Base-by-base conservation (phyloP, 805 yeast species). In the Cyberlindnera mississippiensis region DNA sequence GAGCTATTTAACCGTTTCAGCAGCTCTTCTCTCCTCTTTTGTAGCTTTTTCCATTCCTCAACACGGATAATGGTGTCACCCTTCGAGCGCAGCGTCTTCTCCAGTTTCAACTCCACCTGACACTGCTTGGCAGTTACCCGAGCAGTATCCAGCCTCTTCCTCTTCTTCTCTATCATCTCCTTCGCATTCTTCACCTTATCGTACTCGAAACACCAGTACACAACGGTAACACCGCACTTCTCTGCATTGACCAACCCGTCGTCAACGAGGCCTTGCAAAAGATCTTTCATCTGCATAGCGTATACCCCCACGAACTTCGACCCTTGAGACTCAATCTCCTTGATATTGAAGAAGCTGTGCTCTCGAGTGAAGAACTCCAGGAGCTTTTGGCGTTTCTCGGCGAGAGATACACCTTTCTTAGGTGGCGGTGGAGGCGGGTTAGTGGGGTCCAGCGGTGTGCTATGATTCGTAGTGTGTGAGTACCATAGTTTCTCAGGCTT, bases 211-310 rank as follows among this genome's bases (percentile, higher is more conserved):
- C 73, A 63, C 78, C 80, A 77, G 44, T 74, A 77, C 3, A 75
- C 59, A 40, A 72, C 73, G 12, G 72, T 64, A 12, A 64, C 62
- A 0, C 84, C 85, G 53, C 83, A 76, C 55, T 78, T 78, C 45
- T 74, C 79, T 30, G 68, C 65, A 33, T 67, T 68, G 7, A 76
- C 65, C 24, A 74, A 49, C 18, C 66, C 71, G 39, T 77, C 83
- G 47, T 75, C 80, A 9, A 74, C 52, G 43, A 77, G 63, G 4
- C 55, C 48, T 32, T 71, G 72, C 9, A 77, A 49, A 2, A 76
- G 47, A 9, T 73, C 79, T 50, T 78, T 77, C 31, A 77, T 73
- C 38, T 73, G 71, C 75, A 76, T 75, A 0, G 76, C 53, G n/a
- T 74, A 67, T 6, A 77, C 67, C 0, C 78, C 78, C 0, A 69